A percentile compares a stretch with the other conserved stretches of the same genome.
Conservation (phyloP, 805 yeast species). For the Metschnikowia rubicola region DNA sequence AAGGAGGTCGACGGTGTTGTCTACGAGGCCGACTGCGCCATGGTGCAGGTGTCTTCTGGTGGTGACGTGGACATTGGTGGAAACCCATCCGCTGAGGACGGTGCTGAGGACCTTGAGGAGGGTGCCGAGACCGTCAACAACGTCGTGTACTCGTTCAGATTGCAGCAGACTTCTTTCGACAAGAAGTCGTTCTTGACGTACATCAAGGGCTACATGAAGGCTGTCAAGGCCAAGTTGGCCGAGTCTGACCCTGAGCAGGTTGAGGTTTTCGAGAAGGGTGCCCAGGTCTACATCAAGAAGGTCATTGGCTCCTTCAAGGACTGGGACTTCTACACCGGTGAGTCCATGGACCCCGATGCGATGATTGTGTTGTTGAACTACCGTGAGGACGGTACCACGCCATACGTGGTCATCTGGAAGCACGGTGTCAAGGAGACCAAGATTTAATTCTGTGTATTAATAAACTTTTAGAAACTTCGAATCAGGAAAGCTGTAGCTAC, state of each 20-base stretch:
- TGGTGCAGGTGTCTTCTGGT: conserved; percentile 78
- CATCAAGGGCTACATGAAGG: conserved; percentile 99
- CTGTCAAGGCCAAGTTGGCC: conserved; percentile 83
- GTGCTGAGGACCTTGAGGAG: conserved; percentile 76
- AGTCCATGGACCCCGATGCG: conserved; percentile 99
- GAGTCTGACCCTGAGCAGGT: conserved; percentile 87
- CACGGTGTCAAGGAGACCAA: conserved; percentile 91
- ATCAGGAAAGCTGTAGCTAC: neutral
- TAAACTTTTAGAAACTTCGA: conserved; percentile 5
- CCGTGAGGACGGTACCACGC: conserved; percentile 99
- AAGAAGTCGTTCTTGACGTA: conserved; percentile 95
- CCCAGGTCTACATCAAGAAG: conserved; percentile 93
- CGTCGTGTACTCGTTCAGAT: conserved; percentile 97
- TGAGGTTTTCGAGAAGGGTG: conserved; percentile 94
- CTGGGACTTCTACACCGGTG: conserved; percentile 99
- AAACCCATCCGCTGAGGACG: conserved; percentile 98
- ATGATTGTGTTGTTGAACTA: conserved; percentile 97
- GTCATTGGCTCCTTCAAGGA: conserved; percentile 92
- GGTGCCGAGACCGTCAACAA: conserved; percentile 92
- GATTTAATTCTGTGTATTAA: conserved; percentile 53
- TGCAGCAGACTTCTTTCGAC: conserved; percentile 93
- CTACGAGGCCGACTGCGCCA: conserved; percentile 94
- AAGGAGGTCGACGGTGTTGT: conserved; percentile 85
- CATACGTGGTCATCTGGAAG: conserved; percentile 97
- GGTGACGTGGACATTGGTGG: conserved; percentile 98